Conservation (phyloP, 139 green algal genomes). For the Chlorella ohadii region DNA sequence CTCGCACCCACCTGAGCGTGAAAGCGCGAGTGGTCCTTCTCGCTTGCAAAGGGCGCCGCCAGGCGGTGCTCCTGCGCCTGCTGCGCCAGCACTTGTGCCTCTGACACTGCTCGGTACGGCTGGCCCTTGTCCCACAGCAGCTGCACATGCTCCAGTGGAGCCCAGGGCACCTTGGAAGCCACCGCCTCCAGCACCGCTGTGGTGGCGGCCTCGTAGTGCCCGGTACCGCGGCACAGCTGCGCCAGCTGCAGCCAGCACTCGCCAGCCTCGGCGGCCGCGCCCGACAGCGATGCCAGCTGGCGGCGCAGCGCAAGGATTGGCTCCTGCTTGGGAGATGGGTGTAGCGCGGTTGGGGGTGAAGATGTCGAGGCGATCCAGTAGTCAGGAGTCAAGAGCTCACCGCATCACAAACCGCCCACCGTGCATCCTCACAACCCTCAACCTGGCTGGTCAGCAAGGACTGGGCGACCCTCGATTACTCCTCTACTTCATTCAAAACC, state of each 20-base stretch:
- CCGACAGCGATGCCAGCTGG: slow-evolving; percentile 72
- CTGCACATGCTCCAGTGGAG: slow-evolving; percentile 73
- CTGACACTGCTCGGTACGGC: slow-evolving; percentile 48
- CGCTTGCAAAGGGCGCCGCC: slow-evolving; percentile 12
- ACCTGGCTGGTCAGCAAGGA: no score
- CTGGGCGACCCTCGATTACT: no score
- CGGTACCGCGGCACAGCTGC: slow-evolving; percentile 81
- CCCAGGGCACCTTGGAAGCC: slow-evolving; percentile 46
- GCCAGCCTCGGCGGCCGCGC: slow-evolving; percentile 63
- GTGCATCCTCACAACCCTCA: no score
- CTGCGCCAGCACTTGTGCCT: slow-evolving; percentile 44
- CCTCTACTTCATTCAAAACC: no score
- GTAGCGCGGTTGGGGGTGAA: no score
- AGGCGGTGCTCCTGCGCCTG: slow-evolving; percentile 26
- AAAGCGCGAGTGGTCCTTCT: slow-evolving; percentile 16
- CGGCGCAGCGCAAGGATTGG: slow-evolving; percentile 86
- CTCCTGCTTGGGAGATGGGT: slow-evolving; percentile 62
- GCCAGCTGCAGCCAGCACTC: slow-evolving; percentile 85
- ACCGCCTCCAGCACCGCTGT: slow-evolving; percentile 86
- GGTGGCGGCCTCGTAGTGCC: slow-evolving; percentile 86
- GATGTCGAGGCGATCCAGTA: no score
- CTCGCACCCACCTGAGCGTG: neutral
- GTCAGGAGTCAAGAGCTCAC: no score
- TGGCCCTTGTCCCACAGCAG: slow-evolving; percentile 86
- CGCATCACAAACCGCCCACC: no score